These are phyloP conservation scores for Stephanodiscus triporus DNA, from an alignment of 108 stramenopile species.

Conservation along the genomic window DNA sequence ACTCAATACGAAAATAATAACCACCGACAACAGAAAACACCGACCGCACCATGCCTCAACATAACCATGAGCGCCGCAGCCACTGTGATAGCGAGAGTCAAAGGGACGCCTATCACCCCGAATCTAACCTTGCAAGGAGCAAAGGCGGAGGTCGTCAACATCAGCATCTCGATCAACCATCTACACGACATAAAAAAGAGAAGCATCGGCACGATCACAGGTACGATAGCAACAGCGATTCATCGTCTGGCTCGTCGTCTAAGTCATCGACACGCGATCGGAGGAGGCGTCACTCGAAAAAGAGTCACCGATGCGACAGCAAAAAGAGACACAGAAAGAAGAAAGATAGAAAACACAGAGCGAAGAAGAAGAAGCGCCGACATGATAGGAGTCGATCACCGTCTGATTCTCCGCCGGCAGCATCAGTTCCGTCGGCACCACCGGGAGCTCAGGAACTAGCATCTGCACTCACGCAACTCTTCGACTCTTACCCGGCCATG, in stretches of 20 bases:
- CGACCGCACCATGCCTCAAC: not conserved
- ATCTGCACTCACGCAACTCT: conserved; percentile 33
- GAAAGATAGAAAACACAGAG: conserved; percentile 31
- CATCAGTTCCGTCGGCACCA: conserved; percentile 25
- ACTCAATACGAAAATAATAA: not conserved
- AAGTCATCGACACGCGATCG: conserved; percentile 24
- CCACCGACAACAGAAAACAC: not conserved
- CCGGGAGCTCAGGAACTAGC: conserved; percentile 55
- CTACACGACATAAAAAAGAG: conserved; percentile 15
- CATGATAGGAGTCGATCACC: conserved; percentile 14
- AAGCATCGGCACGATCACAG: conserved; percentile 18
- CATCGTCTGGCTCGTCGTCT: conserved; percentile 15
- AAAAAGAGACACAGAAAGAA: conserved; percentile 35
- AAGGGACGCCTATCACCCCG: conserved; percentile 1
- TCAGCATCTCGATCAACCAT: not conserved
- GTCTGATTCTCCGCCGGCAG: conserved; percentile 15
- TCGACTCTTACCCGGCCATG: conserved; percentile 47
- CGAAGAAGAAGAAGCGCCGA: conserved; percentile 28
- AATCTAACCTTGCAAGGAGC: conserved; percentile 13
- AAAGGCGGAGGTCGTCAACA: conserved; percentile 6
- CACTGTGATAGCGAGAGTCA: conserved; percentile 13
- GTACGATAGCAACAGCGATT: conserved; percentile 12
- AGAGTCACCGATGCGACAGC: conserved; percentile 30
- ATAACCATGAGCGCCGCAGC: not conserved
- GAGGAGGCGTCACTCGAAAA: conserved; percentile 18